Conservation (phyloP, 2,329 filamentous ascomycete genomes). For the Gnomoniopsis sp. region DNA sequence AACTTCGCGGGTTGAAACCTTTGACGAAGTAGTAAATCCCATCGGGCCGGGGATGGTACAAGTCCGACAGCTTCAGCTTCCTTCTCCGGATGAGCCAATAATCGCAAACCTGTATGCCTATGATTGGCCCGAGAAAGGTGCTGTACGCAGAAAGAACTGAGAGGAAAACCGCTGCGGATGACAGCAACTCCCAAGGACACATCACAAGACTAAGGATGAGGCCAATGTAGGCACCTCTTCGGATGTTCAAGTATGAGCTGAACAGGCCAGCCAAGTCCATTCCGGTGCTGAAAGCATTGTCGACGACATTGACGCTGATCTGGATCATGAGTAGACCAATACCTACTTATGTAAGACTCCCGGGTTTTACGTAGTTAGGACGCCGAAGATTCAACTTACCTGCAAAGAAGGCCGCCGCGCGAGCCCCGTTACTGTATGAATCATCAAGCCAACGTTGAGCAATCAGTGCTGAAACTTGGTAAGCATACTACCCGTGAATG, state of each 20-base stretch:
- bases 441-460: slow-evolving; percentile 15
- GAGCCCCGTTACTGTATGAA: slow-evolving; percentile 22
- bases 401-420: slow-evolving; percentile 44
- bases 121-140: slow-evolving; percentile 18
- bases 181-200: slow-evolving; percentile 47
- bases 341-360: slow-evolving; percentile 41
- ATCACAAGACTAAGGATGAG: not conserved
- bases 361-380: not conserved
- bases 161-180: slow-evolving; percentile 42
- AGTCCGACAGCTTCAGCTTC: slow-evolving; percentile 22
- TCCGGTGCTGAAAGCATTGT: slow-evolving; percentile 48
- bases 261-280: slow-evolving; percentile 53
- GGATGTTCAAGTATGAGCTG: slow-evolving; percentile 53
- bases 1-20: slow-evolving; percentile 17
- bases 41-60: slow-evolving; percentile 13
- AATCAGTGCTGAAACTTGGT: slow-evolving; percentile 5
- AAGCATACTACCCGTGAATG: not conserved
- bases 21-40: slow-evolving; percentile 16
- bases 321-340: slow-evolving; percentile 41
- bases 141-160: slow-evolving; percentile 39
- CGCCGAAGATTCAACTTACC: slow-evolving; percentile 18
- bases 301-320: slow-evolving; percentile 41
- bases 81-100: slow-evolving; percentile 14
- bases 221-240: slow-evolving; percentile 38
- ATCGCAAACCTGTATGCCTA: slow-evolving; percentile 15